Evolutionary conservation across 2,329 filamentous ascomycete species (phyloP), one percentile per base, ranked within the genome.

Genomic region (Scedosporium aurantiacum): DNA sequence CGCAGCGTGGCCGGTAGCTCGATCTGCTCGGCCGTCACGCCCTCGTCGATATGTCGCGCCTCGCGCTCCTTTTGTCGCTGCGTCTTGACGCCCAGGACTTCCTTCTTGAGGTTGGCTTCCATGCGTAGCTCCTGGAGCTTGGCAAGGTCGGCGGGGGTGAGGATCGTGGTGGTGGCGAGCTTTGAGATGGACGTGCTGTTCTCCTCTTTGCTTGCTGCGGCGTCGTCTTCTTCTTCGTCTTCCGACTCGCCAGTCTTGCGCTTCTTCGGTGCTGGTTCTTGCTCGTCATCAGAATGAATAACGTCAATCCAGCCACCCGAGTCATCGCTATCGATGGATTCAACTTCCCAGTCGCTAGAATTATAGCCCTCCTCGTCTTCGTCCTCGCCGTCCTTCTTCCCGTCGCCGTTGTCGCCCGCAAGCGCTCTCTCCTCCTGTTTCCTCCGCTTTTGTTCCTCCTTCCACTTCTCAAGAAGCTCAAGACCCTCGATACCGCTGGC

Each of bases 271-370:
- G 81, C 81, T 1, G 85, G 86, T 65, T 85, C 82, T 66, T 93
- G 87, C 54, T 93, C 92, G 8, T 94, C 87, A 60, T 89, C 90
- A 27, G 84, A 87, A 65, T 96, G 90, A 65, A 86, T 88, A 40
- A 97, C 93, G 67, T 95, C 86, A 70, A 97, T 93, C 94, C 94
- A 97, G 18, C 91, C 93, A 14, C 88, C 91, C 16, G 89, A 93
- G 66, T 90, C 89, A 63, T 77, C 78, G 68, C 82, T 85, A 63
- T 82, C 80, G 57, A 79, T 77, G 1, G 83, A 85, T 37, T 74
- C 82, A 21, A 85, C 78, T 68, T 86, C 84, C 84, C 84, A 87
- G 25, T 80, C 82, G 63, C 78, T 78, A 27, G 78, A 81, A 60
- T 82, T 76, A 66, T 74, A 79, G 8, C 75, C 79, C 2, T 81